Evolutionary conservation across 805 yeast species (phyloP).

Genomic region (Lachancea lanzarotensis): DNA sequence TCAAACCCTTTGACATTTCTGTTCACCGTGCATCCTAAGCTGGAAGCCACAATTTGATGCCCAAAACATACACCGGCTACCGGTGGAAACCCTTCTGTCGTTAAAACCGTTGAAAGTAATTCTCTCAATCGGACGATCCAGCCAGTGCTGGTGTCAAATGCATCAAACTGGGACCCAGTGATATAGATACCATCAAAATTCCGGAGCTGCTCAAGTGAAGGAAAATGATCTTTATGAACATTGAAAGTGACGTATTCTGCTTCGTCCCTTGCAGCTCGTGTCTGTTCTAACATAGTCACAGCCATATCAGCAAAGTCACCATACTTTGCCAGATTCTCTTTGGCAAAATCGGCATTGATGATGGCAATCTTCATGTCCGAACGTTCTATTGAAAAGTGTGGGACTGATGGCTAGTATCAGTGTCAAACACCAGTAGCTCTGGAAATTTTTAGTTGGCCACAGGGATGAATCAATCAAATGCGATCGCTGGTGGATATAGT

Average conservation of each 20-base stretch:
- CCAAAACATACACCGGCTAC: slow-evolving; percentile 79
- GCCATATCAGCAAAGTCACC: slow-evolving; percentile 28
- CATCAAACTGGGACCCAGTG: slow-evolving; percentile 45
- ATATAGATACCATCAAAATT: slow-evolving; percentile 35
- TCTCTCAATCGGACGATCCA: slow-evolving; percentile 40
- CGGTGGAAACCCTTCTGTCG: slow-evolving; percentile 33
- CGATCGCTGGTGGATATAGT: too few species aligned
- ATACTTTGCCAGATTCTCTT: slow-evolving; percentile 20
- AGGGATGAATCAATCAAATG: too few species aligned
- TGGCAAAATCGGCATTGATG: slow-evolving; percentile 22
- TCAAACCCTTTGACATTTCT: slow-evolving; percentile 69
- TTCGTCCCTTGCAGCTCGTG: slow-evolving; percentile 9
- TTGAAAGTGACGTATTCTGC: slow-evolving; percentile 19
- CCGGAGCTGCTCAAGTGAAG: slow-evolving; percentile 15
- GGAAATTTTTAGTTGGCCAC: too few species aligned
- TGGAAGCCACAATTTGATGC: slow-evolving; percentile 69
- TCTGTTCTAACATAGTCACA: slow-evolving; percentile 14
- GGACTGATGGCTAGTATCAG: too few species aligned
- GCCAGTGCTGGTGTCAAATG: slow-evolving; percentile 33
- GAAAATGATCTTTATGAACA: slow-evolving; percentile 20
- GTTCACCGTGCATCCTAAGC: slow-evolving; percentile 54
- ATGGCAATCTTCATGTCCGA: slow-evolving; percentile 18
- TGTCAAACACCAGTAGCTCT: too few species aligned
- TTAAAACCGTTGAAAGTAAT: slow-evolving; percentile 25
- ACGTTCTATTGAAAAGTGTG: not conserved